These are phyloP conservation scores for Salisapilia sapeloensis DNA, from an alignment of 352 stramenopile species.

Conservation along the genomic window DNA sequence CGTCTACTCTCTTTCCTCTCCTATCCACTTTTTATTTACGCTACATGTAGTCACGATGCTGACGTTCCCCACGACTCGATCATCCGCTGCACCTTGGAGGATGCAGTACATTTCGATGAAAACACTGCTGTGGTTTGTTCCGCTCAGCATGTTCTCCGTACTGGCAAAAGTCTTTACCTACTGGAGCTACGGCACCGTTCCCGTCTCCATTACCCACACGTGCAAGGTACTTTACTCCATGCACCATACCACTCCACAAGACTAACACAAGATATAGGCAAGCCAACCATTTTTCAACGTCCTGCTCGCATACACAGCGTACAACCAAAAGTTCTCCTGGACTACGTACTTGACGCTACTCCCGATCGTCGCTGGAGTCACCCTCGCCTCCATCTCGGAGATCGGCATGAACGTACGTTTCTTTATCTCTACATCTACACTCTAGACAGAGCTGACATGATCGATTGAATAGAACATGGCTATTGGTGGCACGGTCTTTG, in stretches of 20 bases:
- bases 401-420: slow-evolving; percentile 65
- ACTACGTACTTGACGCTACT: slow-evolving; percentile 64
- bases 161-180: slow-evolving; percentile 71
- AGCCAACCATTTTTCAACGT: slow-evolving; percentile 81
- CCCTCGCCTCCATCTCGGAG: slow-evolving; percentile 72
- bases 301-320: slow-evolving; percentile 51
- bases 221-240: slow-evolving; percentile 27
- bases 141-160: slow-evolving; percentile 68
- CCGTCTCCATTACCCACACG: slow-evolving; percentile 69
- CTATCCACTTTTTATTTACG: neutral
- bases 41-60: neutral
- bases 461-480: slow-evolving; percentile 43
- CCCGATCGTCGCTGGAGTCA: slow-evolving; percentile 67
- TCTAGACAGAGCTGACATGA: neutral
- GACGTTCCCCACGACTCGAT: neutral
- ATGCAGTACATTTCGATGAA: slow-evolving; percentile 11
- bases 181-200: slow-evolving; percentile 78
- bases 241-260: neutral
- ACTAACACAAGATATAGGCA: slow-evolving; percentile 8
- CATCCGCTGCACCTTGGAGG: neutral
- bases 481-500: slow-evolving; percentile 44
- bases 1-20: slow-evolving; percentile 1
- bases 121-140: slow-evolving; percentile 59
- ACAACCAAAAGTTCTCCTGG: slow-evolving; percentile 52
- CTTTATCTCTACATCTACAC: neutral